A percentile compares a stretch with the other conserved stretches of the same genome.
phyloP scores from a whole-genome alignment of 176 grass and related monocot genomes.

The Triticum turgidum region DNA sequence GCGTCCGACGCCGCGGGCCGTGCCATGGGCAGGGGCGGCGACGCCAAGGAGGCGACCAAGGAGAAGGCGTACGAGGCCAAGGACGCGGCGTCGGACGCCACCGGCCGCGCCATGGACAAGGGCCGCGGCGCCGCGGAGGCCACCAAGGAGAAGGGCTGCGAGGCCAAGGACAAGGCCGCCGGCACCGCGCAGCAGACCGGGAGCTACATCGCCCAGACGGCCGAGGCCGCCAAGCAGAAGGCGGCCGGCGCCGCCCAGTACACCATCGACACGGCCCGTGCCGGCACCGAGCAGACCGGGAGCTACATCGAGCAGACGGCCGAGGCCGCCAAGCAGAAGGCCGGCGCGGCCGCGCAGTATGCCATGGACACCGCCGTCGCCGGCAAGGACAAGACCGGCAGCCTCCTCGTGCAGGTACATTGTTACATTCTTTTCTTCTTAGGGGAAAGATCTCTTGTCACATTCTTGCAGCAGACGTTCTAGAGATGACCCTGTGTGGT shows the following conservation, averaged over 20 bases:
- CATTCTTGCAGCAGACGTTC: background rate
- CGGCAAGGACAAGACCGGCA: constrained; percentile 65
- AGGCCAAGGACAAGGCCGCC: constrained; percentile 36
- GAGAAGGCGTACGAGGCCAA: constrained; percentile 33
- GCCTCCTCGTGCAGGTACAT: constrained; percentile 52
- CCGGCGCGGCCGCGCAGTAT: constrained; percentile 39
- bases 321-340: constrained; percentile 42
- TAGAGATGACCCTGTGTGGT: background rate
- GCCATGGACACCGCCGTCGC: constrained; percentile 47
- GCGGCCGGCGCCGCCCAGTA: constrained; percentile 28
- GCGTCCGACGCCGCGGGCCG: constrained; percentile 9
- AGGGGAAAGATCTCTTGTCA: too few relatives aligned
- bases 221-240: constrained; percentile 40
- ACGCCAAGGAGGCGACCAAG: constrained; percentile 18
- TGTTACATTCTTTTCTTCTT: background rate
- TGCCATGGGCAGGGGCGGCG: constrained; percentile 5
- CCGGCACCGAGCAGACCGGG: constrained; percentile 18
- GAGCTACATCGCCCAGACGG: constrained; percentile 38
- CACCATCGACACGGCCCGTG: constrained; percentile 29
- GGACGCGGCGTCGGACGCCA: constrained; percentile 13
- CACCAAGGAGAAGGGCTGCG: background rate
- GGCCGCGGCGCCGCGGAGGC: constrained; percentile 28
- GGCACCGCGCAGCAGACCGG: constrained; percentile 16
- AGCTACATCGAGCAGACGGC: constrained; percentile 36
- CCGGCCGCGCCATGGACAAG: constrained; percentile 29